Evolutionary conservation across 2,329 filamentous ascomycete species (phyloP), one percentile per base, ranked within the genome.

Genomic region (Diaporthe vaccinii): DNA sequence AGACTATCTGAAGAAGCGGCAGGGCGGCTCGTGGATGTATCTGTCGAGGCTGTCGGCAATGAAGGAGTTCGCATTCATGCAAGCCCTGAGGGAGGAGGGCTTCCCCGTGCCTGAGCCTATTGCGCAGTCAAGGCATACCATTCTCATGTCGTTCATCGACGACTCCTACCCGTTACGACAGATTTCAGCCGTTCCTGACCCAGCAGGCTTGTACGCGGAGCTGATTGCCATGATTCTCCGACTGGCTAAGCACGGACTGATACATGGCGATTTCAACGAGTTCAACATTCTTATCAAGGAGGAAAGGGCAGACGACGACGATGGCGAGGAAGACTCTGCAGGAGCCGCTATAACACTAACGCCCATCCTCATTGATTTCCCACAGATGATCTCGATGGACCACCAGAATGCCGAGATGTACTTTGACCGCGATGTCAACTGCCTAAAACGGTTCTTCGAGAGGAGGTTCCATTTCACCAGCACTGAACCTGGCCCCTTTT

Each of bases 251-350:
- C 92, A 96, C 79, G 97, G 97, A 9, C 87, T 99, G 65, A 99
- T 99, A 77, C 97, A 99, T 82, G 97, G 97, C 77, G 97, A 99
- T 83, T 99, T 97, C 87, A 99, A 99, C 86, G 97, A 99, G 84
- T 99, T 99, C 89, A 99, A 99, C 83, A 96, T 99, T 78, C 87
- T 99, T 46, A 92, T 99, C 82, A 95, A 97, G 82, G 96, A 98
- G 83, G 91, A 88, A 73, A 86, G 82, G 72, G 79, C 79, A 28
- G 78, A 80, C 14, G 74, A 80, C 12, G 74, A 87, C 79, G 82
- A 83, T 2, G 78, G 83, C 57, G 85, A 87, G 72, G 59, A 79
- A 75, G 58, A 79, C 74, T 2, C 77, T 46, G 46, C 75, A 67
- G 55, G 70, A 55, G 57, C 78, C 34, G 58, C 73, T 59, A 61